Evolutionary conservation across 192 early-diverging fungal genomes (phyloP), one percentile per base, ranked within the genome.

Genomic region (Rhizophlyctis rosea): DNA sequence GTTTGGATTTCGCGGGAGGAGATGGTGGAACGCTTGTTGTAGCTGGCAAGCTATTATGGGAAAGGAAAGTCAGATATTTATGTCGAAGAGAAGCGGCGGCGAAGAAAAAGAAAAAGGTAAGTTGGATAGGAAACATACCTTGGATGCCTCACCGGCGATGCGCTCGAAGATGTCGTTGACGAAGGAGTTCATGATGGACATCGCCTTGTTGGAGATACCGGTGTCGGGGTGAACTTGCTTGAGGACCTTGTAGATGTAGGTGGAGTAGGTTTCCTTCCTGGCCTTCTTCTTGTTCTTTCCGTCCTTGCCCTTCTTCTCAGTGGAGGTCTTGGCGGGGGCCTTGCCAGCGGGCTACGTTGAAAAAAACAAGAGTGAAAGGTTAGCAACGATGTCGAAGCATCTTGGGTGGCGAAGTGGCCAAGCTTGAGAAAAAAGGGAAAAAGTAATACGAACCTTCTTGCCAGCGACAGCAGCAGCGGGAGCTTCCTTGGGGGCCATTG

Each of bases 111-210:
- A 54, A 29, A 54, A 9, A 29, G 13, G 9, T 54, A 54, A 27
- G 13, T 9, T 54, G 9, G 11, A 14, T 21, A 18, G 34, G 32
- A 28, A 57, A 57, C 28, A 57, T 35, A 57, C 21, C 81, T 90
- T 73, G 44, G 78, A 80, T 1, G 78, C 74, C 64, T 79, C 77
- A 14, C 57, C 66, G 36, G 94, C 94, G 61, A 95, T 94, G 69
- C 93, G 90, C 78, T 96, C 95, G 75, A 97, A 97, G 78, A 97
- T 97, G 80, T 96, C 94, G 81, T 94, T 91, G 68, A 97, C 93
- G 72, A 97, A 97, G 50, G 92, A 94, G 91, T 97, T 95, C 74
- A 92, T 83, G 79, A 93, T 94, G 36, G 87, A 90, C 95, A 97
- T 97, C 80, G 95, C 92, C 86, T 94, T 94, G 89, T 93, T 94